Evolutionary conservation across 176 grass and related monocot species (phyloP).

Genomic region (Musa acuminata): DNA sequence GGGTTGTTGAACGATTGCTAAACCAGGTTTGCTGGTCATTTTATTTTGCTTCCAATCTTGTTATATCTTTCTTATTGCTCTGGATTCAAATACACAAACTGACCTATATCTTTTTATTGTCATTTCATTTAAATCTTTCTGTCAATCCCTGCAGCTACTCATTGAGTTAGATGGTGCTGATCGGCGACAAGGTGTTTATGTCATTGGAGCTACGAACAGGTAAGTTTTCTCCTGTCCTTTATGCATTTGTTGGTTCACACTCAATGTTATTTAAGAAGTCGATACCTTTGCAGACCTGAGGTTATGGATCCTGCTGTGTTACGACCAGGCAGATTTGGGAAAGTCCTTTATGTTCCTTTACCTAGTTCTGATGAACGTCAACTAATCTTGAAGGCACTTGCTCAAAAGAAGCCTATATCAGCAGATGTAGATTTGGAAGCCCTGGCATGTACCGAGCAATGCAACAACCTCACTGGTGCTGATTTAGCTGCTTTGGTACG

Average conservation of each 20-base stretch:
- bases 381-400: slow-evolving; percentile 67
- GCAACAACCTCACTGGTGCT: slow-evolving; percentile 60
- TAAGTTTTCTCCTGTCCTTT: slow-evolving; percentile 2
- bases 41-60: neutral
- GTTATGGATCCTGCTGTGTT: slow-evolving; percentile 82
- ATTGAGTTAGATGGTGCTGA: slow-evolving; percentile 85
- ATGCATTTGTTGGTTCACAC: neutral
- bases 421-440: slow-evolving; percentile 40
- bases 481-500: slow-evolving; percentile 69
- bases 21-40: slow-evolving; percentile 49
- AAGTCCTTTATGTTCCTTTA: slow-evolving; percentile 69
- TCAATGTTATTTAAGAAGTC: neutral
- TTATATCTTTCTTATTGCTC: neutral
- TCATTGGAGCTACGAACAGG: slow-evolving; percentile 96
- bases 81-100: neutral
- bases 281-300: slow-evolving; percentile 37
- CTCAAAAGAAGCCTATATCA: slow-evolving; percentile 49
- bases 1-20: slow-evolving; percentile 69
- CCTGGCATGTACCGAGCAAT: slow-evolving; percentile 43
- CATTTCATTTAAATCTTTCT: neutral
- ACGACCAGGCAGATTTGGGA: slow-evolving; percentile 74
- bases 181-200: slow-evolving; percentile 65
- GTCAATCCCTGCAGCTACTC: slow-evolving; percentile 34
- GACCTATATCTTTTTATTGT: neutral
- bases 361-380: slow-evolving; percentile 47